These are phyloP conservation scores for Plasmodium gonderi DNA, from an alignment of 169 alveolate genomes.

Conservation along the genomic window DNA sequence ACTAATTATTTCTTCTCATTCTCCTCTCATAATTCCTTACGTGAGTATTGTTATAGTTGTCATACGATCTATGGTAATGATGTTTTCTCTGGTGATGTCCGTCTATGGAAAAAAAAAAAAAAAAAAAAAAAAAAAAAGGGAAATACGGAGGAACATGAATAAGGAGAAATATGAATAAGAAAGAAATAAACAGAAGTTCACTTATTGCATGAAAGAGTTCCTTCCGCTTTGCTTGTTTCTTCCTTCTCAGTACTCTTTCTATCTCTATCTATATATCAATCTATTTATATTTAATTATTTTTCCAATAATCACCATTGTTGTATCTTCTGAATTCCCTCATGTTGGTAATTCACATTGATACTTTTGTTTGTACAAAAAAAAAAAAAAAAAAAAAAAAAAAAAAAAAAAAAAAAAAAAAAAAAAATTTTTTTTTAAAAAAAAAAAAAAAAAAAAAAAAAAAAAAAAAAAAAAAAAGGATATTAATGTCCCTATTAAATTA, in stretches of 20 bases:
- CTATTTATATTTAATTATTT: too few species aligned
- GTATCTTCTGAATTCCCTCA: constrained; percentile 57
- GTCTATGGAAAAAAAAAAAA: constrained; percentile 10
- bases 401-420: not conserved
- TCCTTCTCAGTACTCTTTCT: not conserved
- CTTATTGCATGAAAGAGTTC: not conserved
- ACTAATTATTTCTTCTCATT: too few species aligned
- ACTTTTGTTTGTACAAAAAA: not conserved
- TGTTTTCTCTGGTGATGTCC: constrained; percentile 37
- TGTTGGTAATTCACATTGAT: not conserved
- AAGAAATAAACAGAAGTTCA: too few species aligned
- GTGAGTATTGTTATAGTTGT: constrained; percentile 1
- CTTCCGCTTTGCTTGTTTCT: not conserved
- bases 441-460: not conserved
- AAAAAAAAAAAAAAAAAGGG: not conserved
- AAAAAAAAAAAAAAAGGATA: not conserved
- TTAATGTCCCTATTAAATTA: not conserved
- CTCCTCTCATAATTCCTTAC: not conserved
- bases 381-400: not conserved
- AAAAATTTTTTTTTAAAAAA: too few species aligned
- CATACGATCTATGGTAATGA: constrained; percentile 30
- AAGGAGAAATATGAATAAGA: too few species aligned
- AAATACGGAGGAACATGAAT: too few species aligned
- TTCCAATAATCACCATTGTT: not conserved
- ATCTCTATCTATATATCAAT: not conserved